Percentiles rank a stretch among this genome's conserved stretches.
Conservation (phyloP, 371 early-diverging fungal species). For the Syncephalastrum racemosum region DNA sequence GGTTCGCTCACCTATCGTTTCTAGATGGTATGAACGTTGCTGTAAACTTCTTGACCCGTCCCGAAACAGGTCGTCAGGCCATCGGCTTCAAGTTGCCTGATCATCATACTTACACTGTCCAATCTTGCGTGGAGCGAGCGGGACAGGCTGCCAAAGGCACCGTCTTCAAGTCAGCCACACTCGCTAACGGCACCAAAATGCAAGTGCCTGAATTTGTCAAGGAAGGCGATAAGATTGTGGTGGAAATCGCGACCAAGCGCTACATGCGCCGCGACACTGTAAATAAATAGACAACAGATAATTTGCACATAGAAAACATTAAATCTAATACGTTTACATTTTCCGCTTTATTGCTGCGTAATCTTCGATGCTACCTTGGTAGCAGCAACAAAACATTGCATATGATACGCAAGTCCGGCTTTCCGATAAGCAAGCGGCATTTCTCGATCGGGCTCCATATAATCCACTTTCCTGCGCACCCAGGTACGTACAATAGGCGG, state of each 20-base stretch:
- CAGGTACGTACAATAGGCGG: slow-evolving; percentile 51
- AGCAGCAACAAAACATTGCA: slow-evolving; percentile 34
- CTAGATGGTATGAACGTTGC: slow-evolving; percentile 47
- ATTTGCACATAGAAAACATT: too few relatives aligned
- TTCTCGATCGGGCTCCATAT: slow-evolving; percentile 11
- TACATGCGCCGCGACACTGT: slow-evolving; percentile 58
- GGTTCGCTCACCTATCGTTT: background rate
- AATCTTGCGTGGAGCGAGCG: slow-evolving; percentile 43
- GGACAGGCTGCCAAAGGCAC: slow-evolving; percentile 74
- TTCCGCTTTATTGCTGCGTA: background rate
- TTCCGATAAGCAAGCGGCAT: slow-evolving; percentile 10
- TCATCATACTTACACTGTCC: slow-evolving; percentile 40
- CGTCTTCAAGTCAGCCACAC: slow-evolving; percentile 66
- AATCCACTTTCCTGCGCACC: slow-evolving; percentile 22
- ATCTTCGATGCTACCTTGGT: slow-evolving; percentile 18
- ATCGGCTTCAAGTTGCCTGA: slow-evolving; percentile 43
- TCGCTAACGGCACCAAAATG: slow-evolving; percentile 72
- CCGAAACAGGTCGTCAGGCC: slow-evolving; percentile 41
- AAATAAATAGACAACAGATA: background rate
- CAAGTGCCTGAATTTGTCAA: slow-evolving; percentile 83
- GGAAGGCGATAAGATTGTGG: slow-evolving; percentile 71
- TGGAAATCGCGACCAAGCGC: slow-evolving; percentile 68
- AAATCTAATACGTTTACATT: too few relatives aligned
- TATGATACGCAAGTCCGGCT: slow-evolving; percentile 32
- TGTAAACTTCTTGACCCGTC: slow-evolving; percentile 46